Conservation (phyloP, 345 rosid genomes). For the Xanthoceras sorbifolium region DNA sequence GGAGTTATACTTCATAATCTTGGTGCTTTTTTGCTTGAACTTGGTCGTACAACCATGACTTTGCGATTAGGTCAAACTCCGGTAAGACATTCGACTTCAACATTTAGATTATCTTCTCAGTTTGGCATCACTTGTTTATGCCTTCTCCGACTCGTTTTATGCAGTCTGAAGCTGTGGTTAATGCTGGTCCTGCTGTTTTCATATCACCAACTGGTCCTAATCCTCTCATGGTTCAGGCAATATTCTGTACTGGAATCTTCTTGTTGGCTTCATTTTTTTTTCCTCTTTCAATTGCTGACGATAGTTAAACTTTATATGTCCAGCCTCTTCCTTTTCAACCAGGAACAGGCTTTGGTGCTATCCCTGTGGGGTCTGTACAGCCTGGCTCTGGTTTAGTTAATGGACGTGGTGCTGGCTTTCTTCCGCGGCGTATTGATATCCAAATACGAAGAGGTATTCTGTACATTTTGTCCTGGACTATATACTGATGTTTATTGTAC, state of each 20-base stretch:
- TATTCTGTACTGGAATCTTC: slow-evolving; percentile 12
- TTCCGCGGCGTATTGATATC: slow-evolving; percentile 75
- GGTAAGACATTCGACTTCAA: slow-evolving; percentile 37
- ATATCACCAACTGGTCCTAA: slow-evolving; percentile 71
- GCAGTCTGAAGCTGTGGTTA: slow-evolving; percentile 77
- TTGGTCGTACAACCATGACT: slow-evolving; percentile 79
- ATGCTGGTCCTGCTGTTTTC: slow-evolving; percentile 81
- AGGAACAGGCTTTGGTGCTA: slow-evolving; percentile 51
- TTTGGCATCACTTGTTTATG: background rate
- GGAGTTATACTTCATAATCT: slow-evolving; percentile 55
- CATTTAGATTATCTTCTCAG: background rate
- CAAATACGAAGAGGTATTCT: slow-evolving; percentile 71
- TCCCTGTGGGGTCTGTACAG: slow-evolving; percentile 54
- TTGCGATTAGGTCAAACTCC: slow-evolving; percentile 69
- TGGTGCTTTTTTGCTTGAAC: slow-evolving; percentile 77
- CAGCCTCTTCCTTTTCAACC: slow-evolving; percentile 76
- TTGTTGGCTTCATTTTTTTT: background rate
- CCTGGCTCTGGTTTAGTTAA: slow-evolving; percentile 51
- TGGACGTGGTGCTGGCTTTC: slow-evolving; percentile 51
- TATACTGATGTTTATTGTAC: background rate
- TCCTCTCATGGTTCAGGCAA: slow-evolving; percentile 82
- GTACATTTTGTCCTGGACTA: slow-evolving; percentile 9
- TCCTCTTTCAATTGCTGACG: slow-evolving; percentile 25
- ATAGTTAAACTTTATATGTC: slow-evolving; percentile 24
- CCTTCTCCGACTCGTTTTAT: slow-evolving; percentile 24